Conservation (phyloP, 768 basidiomycete species). For the Suillus cothurnatus region DNA sequence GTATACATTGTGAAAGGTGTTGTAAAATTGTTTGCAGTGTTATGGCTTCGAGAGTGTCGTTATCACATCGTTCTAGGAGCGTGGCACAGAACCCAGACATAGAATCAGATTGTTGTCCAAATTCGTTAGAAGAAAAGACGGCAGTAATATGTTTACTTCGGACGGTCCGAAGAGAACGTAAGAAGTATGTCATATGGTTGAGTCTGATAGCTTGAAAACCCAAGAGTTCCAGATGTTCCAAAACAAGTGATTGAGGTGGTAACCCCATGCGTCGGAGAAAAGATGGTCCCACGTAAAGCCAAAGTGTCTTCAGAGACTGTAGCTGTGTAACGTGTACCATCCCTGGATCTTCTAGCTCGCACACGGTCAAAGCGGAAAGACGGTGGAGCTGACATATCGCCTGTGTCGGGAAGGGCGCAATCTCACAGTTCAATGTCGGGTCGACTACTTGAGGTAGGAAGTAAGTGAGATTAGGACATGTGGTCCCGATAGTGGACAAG, state of each 20-base stretch:
- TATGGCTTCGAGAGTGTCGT: neutral
- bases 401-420: neutral
- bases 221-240: neutral
- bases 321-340: neutral
- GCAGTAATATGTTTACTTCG: neutral
- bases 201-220: neutral
- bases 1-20: neutral
- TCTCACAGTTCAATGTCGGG: neutral
- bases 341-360: neutral
- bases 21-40: neutral
- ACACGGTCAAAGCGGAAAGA: neutral
- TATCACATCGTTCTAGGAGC: neutral
- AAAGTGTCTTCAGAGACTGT: neutral
- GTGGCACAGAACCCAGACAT: neutral
- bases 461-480: slow-evolving; percentile 29
- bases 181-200: neutral
- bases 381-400: neutral
- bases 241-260: neutral
- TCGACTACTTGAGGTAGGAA: slow-evolving; percentile 11
- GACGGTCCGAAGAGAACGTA: neutral
- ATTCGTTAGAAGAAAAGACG: neutral
- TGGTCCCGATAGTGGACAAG: slow-evolving; percentile 20
- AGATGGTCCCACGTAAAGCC: neutral
- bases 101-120: too few relatives aligned
- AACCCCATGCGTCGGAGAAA: neutral